A percentile compares a stretch with the other conserved stretches of the same genome.
Evolutionary conservation across 495 filamentous ascomycete genomes (phyloP).

Genomic region (Penicillium soppii): DNA sequence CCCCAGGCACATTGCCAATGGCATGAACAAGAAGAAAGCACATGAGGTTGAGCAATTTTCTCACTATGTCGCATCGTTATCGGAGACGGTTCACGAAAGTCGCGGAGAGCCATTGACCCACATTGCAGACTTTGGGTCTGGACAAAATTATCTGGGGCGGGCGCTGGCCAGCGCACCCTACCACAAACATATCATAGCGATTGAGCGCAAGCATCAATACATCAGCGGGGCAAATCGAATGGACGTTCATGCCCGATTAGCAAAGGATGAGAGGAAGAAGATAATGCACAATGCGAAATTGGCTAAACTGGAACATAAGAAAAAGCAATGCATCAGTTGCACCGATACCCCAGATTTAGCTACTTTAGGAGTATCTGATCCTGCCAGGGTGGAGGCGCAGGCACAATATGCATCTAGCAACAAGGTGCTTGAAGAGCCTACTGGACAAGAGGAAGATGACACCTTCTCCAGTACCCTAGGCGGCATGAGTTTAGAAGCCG

Average conservation of each 20-base stretch:
- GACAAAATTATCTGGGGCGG: conserved; percentile 92
- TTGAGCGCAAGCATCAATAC: conserved; percentile 83
- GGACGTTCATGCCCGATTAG: conserved; percentile 73
- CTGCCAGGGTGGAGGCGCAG: neutral
- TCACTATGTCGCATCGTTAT: conserved; percentile 54
- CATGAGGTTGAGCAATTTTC: conserved; percentile 79
- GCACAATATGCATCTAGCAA: conserved; percentile 4
- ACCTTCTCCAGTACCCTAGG: conserved; percentile 38
- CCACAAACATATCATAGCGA: conserved; percentile 81
- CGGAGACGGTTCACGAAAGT: conserved; percentile 55
- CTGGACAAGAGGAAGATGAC: conserved; percentile 33
- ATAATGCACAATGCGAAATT: conserved; percentile 30
- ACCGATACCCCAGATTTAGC: conserved; percentile 27
- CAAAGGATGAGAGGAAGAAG: conserved; percentile 56
- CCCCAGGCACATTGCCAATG: conserved; percentile 70
- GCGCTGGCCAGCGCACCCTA: conserved; percentile 82
- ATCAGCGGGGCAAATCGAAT: conserved; percentile 80
- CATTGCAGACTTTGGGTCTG: conserved; percentile 92
- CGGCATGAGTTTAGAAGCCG: conserved; percentile 35
- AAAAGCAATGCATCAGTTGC: conserved; percentile 56
- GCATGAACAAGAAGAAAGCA: conserved; percentile 95
- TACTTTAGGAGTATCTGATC: conserved; percentile 26
- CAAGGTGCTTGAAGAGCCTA: conserved; percentile 36
- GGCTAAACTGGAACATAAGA: conserved; percentile 57
- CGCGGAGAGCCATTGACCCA: conserved; percentile 66